phyloP scores from a whole-genome alignment of 352 stramenopile species.

The Globisporangium spiculum region DNA sequence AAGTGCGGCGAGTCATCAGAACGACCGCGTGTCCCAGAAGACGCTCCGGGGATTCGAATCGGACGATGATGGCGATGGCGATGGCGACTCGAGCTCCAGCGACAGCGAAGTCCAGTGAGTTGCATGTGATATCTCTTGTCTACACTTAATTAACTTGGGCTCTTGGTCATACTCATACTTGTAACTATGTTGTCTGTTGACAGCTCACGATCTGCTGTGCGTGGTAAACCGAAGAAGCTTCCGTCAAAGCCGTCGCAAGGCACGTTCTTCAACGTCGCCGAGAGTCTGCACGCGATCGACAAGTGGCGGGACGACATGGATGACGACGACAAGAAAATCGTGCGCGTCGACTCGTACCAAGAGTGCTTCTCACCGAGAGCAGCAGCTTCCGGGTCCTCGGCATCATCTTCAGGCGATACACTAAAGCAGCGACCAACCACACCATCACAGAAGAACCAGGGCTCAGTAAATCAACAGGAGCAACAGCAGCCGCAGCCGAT shows the following conservation, averaged over 20 bases:
- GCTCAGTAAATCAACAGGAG: constrained; percentile 9
- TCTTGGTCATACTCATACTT: neutral
- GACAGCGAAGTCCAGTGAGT: constrained; percentile 59
- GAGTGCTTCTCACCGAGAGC: constrained; percentile 25
- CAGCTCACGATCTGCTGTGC: neutral
- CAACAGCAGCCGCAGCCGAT: constrained; percentile 21
- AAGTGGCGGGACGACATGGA: constrained; percentile 72
- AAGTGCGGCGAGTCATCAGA: constrained; percentile 28
- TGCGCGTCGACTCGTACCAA: constrained; percentile 29
- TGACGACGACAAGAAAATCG: constrained; percentile 30
- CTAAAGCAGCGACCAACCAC: neutral
- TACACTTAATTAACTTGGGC: neutral
- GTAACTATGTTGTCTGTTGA: neutral
- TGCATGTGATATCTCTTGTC: neutral
- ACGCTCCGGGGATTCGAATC: constrained; percentile 12
- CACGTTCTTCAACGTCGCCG: constrained; percentile 70
- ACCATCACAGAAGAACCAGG: neutral
- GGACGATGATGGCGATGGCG: constrained; percentile 15
- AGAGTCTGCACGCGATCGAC: constrained; percentile 71
- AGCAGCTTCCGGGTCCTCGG: neutral
- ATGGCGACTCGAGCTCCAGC: constrained; percentile 34
- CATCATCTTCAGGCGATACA: neutral
- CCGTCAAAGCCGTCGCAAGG: constrained; percentile 19
- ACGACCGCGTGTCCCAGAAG: constrained; percentile 34
- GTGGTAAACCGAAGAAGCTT: constrained; percentile 19